Evolutionary conservation across 139 green algal genomes (phyloP).

Genomic region (Picochlorum sp.): DNA sequence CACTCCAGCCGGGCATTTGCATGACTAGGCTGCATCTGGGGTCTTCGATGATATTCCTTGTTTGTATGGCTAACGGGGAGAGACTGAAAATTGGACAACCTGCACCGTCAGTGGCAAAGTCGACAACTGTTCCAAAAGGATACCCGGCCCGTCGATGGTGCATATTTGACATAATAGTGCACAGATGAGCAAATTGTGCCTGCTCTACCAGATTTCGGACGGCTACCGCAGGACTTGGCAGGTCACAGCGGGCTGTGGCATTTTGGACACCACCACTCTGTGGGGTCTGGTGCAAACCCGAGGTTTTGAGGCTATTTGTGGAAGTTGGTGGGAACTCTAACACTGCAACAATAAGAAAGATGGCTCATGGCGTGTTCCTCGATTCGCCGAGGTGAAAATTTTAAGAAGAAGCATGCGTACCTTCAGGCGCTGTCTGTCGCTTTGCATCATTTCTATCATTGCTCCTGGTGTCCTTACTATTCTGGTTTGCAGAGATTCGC

Average conservation of each 20-base stretch:
- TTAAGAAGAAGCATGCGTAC: too few relatives aligned
- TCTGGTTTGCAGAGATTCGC: too few relatives aligned
- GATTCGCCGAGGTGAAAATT: too few relatives aligned
- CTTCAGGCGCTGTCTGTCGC: too few relatives aligned
- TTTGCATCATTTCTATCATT: too few relatives aligned
- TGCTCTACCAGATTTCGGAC: slow-evolving; percentile 63
- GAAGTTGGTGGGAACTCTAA: slow-evolving; percentile 1
- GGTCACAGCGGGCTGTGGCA: slow-evolving; percentile 71
- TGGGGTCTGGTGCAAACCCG: slow-evolving; percentile 57
- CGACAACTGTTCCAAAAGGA: slow-evolving; percentile 93
- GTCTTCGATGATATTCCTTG: slow-evolving; percentile 73
- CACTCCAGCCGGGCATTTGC: slow-evolving; percentile 95
- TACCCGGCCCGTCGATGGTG: slow-evolving; percentile 92
- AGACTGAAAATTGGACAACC: slow-evolving; percentile 78
- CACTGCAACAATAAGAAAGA: background rate
- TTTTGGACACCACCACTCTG: slow-evolving; percentile 78
- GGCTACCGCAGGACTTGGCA: slow-evolving; percentile 75
- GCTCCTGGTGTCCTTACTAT: too few relatives aligned
- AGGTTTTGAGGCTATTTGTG: background rate
- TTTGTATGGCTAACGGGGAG: slow-evolving; percentile 76
- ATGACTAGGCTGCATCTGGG: slow-evolving; percentile 57
- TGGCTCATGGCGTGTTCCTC: background rate
- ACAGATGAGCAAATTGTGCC: slow-evolving; percentile 85
- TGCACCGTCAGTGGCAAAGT: slow-evolving; percentile 89
- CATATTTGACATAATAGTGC: slow-evolving; percentile 94